These are phyloP conservation scores for Plasmodium reichenowi DNA, from an alignment of 169 alveolate species.

Conservation along the genomic window DNA sequence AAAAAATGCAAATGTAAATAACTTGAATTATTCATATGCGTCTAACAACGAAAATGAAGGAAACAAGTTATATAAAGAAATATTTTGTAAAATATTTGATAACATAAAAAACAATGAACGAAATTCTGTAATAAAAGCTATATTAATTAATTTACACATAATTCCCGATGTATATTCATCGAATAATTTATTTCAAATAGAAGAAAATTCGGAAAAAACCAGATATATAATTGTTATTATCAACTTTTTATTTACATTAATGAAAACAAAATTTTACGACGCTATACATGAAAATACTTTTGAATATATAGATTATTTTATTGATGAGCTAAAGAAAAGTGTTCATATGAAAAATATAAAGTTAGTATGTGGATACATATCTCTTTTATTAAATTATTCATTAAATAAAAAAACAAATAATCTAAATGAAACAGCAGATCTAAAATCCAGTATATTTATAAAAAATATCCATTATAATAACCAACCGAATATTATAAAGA, in stretches of 20 bases:
- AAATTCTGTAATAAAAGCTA: constrained; percentile 71
- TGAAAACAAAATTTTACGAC: constrained; percentile 77
- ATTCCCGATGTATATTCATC: constrained; percentile 77
- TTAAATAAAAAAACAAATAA: constrained; percentile 76
- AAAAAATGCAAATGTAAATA: constrained; percentile 53
- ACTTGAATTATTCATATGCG: constrained; percentile 71
- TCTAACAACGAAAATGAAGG: constrained; percentile 73
- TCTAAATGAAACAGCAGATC: constrained; percentile 77
- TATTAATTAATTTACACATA: constrained; percentile 56
- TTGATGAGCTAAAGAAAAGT: constrained; percentile 73
- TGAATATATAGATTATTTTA: constrained; percentile 76
- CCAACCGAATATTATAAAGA: constrained; percentile 76
- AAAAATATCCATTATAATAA: constrained; percentile 77
- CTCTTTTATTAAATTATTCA: constrained; percentile 75
- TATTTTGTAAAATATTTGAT: constrained; percentile 59
- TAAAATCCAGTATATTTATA: constrained; percentile 76
- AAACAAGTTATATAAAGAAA: constrained; percentile 61
- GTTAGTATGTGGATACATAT: constrained; percentile 75
- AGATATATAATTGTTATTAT: constrained; percentile 75
- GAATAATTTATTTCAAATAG: constrained; percentile 47
- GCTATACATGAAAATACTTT: constrained; percentile 76
- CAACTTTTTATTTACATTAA: constrained; percentile 72
- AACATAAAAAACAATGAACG: constrained; percentile 73
- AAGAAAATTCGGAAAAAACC: constrained; percentile 75
- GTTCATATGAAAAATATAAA: constrained; percentile 74